A percentile compares a stretch with the other conserved stretches of the same genome.
These are phyloP conservation scores for Myochromella boudieri DNA, from an alignment of 768 basidiomycete species.

Conservation along the genomic window DNA sequence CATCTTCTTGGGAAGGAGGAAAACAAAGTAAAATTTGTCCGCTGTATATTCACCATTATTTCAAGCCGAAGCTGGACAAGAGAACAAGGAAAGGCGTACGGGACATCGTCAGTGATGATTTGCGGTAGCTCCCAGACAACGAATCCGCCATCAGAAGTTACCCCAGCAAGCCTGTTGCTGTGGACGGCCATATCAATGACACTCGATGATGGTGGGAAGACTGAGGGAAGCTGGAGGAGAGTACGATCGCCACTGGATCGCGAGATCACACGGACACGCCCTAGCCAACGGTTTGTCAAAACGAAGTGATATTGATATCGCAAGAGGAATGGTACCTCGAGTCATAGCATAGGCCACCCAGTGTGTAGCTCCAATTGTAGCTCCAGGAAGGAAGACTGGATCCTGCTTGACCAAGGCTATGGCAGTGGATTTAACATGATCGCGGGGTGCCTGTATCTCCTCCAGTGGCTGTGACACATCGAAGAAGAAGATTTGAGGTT, in stretches of 20 bases:
- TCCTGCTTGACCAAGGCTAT: constrained; percentile 89
- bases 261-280: constrained; percentile 86
- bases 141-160: constrained; percentile 87
- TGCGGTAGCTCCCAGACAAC: constrained; percentile 88
- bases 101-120: constrained; percentile 81
- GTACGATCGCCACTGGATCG: constrained; percentile 87
- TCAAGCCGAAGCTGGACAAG: constrained; percentile 5
- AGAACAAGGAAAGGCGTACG: constrained; percentile 48
- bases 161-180: constrained; percentile 79
- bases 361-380: constrained; percentile 87
- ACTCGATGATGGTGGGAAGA: constrained; percentile 61
- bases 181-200: constrained; percentile 87
- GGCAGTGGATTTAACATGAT: constrained; percentile 84
- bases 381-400: constrained; percentile 78
- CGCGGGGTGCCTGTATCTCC: constrained; percentile 73
- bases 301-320: neutral
- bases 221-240: constrained; percentile 67
- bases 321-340: constrained; percentile 45
- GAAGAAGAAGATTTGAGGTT: constrained; percentile 67
- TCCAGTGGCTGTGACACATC: constrained; percentile 74
- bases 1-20: constrained; percentile 54
- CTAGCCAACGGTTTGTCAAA: constrained; percentile 28
- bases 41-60: constrained; percentile 32
- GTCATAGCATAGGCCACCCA: constrained; percentile 96
- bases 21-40: constrained; percentile 71